A percentile compares a stretch with the other conserved stretches of the same genome.
Evolutionary conservation across 2,329 filamentous ascomycete species (phyloP).

Genomic region (Diaporthe ampelina): DNA sequence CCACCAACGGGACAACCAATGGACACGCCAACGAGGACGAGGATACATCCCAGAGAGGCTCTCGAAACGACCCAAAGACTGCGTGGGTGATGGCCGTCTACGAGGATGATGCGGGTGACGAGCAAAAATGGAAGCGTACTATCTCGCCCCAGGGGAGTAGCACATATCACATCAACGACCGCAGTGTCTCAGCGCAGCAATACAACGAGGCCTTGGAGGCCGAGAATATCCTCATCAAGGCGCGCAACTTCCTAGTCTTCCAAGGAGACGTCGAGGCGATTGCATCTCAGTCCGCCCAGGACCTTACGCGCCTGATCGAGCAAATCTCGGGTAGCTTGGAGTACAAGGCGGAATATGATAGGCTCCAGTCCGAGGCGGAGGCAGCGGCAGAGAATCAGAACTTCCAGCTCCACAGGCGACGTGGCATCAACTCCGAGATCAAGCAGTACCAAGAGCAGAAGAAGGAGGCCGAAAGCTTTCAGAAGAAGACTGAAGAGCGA

Average conservation of each 20-base stretch:
- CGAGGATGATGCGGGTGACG: constrained; percentile 94
- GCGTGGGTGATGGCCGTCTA: constrained; percentile 99
- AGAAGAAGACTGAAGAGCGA: constrained; percentile 89
- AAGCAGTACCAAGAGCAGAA: constrained; percentile 98
- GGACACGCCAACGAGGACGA: constrained; percentile 73
- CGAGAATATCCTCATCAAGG: constrained; percentile 98
- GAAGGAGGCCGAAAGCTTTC: constrained; percentile 92
- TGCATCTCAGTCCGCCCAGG: constrained; percentile 93
- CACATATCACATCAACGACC: constrained; percentile 97
- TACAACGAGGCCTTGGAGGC: constrained; percentile 94
- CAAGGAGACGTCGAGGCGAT: constrained; percentile 98
- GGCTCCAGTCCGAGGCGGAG: constrained; percentile 87
- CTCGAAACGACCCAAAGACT: constrained; percentile 87
- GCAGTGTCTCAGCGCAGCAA: constrained; percentile 86
- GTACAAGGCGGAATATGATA: constrained; percentile 94
- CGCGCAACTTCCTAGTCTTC: constrained; percentile 97
- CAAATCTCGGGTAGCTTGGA: constrained; percentile 98
- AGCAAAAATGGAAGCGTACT: constrained; percentile 94
- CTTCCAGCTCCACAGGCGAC: constrained; percentile 87
- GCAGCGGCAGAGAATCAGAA: constrained; percentile 90
- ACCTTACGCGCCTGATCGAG: constrained; percentile 93
- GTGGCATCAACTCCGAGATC: constrained; percentile 97
- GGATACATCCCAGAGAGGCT: constrained; percentile 71
- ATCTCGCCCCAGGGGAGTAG: constrained; percentile 91
- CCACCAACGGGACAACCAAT: constrained; percentile 72